A percentile compares a stretch with the other conserved stretches of the same genome.
phyloP scores from a whole-genome alignment of 805 yeast species.

The Ogataea glucozyma region DNA sequence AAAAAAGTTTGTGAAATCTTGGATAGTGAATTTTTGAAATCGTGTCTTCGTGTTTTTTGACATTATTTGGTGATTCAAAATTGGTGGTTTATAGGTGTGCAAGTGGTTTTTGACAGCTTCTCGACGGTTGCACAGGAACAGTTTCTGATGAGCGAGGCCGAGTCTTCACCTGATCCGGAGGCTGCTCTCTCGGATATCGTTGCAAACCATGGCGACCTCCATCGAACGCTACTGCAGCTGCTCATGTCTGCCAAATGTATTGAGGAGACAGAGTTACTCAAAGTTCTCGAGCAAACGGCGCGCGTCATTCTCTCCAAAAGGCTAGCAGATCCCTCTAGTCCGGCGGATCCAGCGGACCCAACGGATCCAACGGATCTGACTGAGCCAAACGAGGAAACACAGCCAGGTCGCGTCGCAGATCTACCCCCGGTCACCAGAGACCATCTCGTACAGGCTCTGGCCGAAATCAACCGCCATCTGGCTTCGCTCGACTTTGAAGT shows the following conservation, averaged over 20 bases:
- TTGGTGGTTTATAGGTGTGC: too few species aligned
- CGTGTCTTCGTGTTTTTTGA: too few species aligned
- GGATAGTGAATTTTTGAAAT: too few species aligned
- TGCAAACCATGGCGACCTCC: slow-evolving; percentile 15
- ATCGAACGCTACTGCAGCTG: slow-evolving; percentile 19
- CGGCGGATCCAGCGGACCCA: background rate
- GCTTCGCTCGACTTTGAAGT: slow-evolving; percentile 44
- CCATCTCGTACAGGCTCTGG: slow-evolving; percentile 17
- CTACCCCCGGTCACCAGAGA: slow-evolving; percentile 6
- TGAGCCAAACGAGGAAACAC: background rate
- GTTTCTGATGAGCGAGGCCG: too few species aligned
- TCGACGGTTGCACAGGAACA: too few species aligned
- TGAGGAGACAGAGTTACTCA: slow-evolving; percentile 12
- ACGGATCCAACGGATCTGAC: background rate
- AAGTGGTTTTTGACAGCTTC: too few species aligned
- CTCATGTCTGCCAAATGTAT: slow-evolving; percentile 16
- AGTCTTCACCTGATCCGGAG: too few species aligned
- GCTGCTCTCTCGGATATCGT: background rate
- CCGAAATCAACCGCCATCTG: slow-evolving; percentile 32
- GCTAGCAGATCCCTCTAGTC: too few species aligned
- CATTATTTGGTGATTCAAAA: too few species aligned
- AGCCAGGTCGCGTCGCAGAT: background rate
- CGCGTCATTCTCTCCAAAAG: too few species aligned
- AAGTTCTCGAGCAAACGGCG: slow-evolving; percentile 14
- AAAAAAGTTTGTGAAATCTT: too few species aligned